Base-by-base conservation (phyloP, 75 land plant genomes). In the Sequoia sempervirens region DNA sequence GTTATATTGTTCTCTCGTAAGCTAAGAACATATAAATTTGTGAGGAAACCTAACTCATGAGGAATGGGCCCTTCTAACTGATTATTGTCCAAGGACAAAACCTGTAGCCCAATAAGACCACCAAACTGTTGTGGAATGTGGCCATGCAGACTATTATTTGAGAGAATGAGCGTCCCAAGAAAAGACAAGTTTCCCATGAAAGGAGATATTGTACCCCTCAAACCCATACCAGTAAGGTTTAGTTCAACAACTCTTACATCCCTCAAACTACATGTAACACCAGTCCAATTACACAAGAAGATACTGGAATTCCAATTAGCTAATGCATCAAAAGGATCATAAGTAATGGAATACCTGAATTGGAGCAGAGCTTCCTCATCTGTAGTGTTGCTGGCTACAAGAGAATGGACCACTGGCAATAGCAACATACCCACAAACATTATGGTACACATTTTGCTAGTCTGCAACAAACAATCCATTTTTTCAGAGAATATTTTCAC, bases 1-100 rank as follows among this genome's bases (percentile, higher is more conserved):
- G 28, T 83, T 36, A 88, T 28, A 18, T 54, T 41, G 85, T 88
- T 88, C 15, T 17, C 10, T 18, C 75, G 45, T 28, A 87, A 28
- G 52, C 45, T 53, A 30, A 88, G 66, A 17, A 17, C 3, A 13
- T 5, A 2, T 3, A 87, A 69, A 61, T 69, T 52, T 32, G 20
- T 23, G 4, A 81, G 41, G 13, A 36, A 11, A 14, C 74, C 81
- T 12, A 87, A 37, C 43, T 50, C 64, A 2, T 30, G 52, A 13
- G 88, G 88, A 11, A 87, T 74, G 23, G 17, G 28, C 5, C 76
- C 76, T 5, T 37, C 17, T 5, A 74, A 37, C 18, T 37, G 76
- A 28, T 74, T 74, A n/a, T n/a, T n/a, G n/a, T n/a, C n/a, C n/a
- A n/a, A n/a, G n/a, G n/a, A n/a, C n/a, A n/a, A n/a, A n/a, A n/a